Evolutionary conservation across 1,284 basidiomycete species (phyloP).

Genomic region (Cutaneotrichosporon cutaneum): DNA sequence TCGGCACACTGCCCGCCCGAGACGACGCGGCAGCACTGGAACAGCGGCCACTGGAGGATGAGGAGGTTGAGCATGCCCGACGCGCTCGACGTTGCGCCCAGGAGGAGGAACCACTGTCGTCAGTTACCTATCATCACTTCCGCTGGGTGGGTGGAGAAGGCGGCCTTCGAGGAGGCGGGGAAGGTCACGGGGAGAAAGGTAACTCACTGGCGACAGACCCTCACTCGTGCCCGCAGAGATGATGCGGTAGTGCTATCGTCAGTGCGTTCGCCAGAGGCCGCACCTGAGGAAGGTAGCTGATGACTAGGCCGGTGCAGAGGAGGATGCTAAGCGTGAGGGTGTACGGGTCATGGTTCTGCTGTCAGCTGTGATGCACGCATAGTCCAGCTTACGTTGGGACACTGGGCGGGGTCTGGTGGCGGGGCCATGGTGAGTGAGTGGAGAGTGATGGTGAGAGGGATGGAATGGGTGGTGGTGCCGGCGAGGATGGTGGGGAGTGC

Average conservation of each 20-base stretch:
- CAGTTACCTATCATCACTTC: constrained; percentile 12
- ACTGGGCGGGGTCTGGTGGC: constrained; percentile 13
- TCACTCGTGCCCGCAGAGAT: constrained; percentile 68
- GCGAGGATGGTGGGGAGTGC: too few relatives aligned
- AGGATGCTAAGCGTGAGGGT: constrained; percentile 69
- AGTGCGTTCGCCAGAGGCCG: background rate
- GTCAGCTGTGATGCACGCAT: background rate
- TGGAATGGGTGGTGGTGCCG: background rate
- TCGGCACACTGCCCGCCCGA: constrained; percentile 68
- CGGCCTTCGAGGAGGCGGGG: too few relatives aligned
- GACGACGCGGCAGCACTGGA: constrained; percentile 69
- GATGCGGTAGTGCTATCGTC: constrained; percentile 35
- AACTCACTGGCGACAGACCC: constrained; percentile 70
- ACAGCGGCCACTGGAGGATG: constrained; percentile 81
- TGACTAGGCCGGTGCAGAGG: constrained; percentile 74
- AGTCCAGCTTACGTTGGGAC: constrained; percentile 25
- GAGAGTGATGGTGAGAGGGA: background rate
- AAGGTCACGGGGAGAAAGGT: too few relatives aligned
- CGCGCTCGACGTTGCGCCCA: constrained; percentile 81
- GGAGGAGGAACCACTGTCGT: constrained; percentile 73
- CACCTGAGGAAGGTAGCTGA: constrained; percentile 88
- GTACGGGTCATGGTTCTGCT: constrained; percentile 26
- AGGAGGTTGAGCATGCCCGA: constrained; percentile 84
- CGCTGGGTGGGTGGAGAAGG: too few relatives aligned
- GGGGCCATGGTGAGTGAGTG: background rate